Evolutionary conservation across 345 rosid species (phyloP), one percentile per base, ranked within the genome.

Genomic region (Lepidium sativum): DNA sequence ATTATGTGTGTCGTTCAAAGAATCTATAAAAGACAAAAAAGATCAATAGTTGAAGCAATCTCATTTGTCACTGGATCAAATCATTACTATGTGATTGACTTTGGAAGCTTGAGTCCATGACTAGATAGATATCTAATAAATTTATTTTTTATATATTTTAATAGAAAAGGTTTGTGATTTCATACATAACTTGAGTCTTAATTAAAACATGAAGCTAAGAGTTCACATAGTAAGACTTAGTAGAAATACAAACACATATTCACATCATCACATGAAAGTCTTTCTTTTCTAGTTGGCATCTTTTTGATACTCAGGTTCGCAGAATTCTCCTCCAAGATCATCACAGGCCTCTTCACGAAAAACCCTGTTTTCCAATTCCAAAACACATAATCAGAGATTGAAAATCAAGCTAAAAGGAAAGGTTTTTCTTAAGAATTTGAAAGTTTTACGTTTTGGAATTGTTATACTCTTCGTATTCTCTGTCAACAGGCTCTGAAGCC

Each of bases 241-340:
- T 42, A 57, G 31, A 63, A 53, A 63, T 47, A 73, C 48, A 65
- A 43, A 61, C 20, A 73, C 55, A 73, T 45, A 60, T 67, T 53
- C 43, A 67, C 68, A 72, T 72, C 68, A 72, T 72, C 2, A 63
- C 23, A 39, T 11, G 6, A 54, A 40, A 17, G 31, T 21, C 11
- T 33, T 64, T 40, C 18, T 48, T 64, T 56, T 72, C 64, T 59
- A 77, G 20, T 70, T 54, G 43, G 61, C 83, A 75, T 75, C 81
- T 50, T 21, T 72, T 70, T 80, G 81, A 42, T 75, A 84, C 37
- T 80, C 91, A 12, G 88, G 78, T 37, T 81, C 83, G 6, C 97
- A 87, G 84, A 92, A 92, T 72, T 92, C 92, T 64, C 96, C 97
- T 56, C 97, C 97, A 33, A 89, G 95, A 79, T 87, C 94, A 69